Conservation (phyloP, 208 protist species). For the Leishmania tropica region DNA sequence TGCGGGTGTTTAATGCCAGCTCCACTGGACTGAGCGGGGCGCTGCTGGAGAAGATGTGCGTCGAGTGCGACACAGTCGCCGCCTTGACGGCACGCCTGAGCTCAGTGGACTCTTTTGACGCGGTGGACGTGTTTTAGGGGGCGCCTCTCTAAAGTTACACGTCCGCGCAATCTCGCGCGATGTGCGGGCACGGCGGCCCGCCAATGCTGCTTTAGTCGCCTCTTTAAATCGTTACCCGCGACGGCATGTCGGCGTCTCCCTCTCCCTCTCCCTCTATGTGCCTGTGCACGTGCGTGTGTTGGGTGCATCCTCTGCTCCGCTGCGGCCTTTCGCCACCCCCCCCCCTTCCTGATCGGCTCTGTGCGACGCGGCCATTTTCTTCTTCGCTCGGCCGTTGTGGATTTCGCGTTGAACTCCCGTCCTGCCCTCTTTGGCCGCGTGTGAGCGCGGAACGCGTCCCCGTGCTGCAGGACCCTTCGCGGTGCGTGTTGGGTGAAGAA, state of each 20-base stretch:
- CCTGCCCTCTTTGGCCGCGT: neutral
- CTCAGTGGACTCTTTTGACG: constrained; percentile 19
- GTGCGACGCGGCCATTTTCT: neutral
- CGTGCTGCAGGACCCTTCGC: neutral
- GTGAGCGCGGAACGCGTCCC: neutral
- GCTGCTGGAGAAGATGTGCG: constrained; percentile 56
- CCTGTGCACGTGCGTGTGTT: constrained; percentile 1
- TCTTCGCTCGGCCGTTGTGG: neutral
- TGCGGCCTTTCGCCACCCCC: neutral
- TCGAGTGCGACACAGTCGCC: constrained; percentile 40
- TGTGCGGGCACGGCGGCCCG: neutral
- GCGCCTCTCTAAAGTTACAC: neutral
- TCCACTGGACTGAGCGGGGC: constrained; percentile 40
- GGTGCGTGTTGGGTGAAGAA: neutral
- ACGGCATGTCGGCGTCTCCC: neutral
- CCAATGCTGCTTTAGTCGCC: too few species aligned
- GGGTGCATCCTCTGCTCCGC: neutral
- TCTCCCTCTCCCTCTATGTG: constrained; percentile 1
- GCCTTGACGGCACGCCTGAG: constrained; percentile 34
- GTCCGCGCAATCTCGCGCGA: neutral
- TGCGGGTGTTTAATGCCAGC: constrained; percentile 7
- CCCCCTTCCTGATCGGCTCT: neutral
- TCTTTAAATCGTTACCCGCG: too few species aligned
- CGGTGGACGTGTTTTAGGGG: constrained; percentile 36
- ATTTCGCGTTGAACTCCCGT: neutral